A percentile compares a stretch with the other conserved stretches of the same genome.
Conservation (phyloP, 768 basidiomycete species). For the Suillus ampliporus region DNA sequence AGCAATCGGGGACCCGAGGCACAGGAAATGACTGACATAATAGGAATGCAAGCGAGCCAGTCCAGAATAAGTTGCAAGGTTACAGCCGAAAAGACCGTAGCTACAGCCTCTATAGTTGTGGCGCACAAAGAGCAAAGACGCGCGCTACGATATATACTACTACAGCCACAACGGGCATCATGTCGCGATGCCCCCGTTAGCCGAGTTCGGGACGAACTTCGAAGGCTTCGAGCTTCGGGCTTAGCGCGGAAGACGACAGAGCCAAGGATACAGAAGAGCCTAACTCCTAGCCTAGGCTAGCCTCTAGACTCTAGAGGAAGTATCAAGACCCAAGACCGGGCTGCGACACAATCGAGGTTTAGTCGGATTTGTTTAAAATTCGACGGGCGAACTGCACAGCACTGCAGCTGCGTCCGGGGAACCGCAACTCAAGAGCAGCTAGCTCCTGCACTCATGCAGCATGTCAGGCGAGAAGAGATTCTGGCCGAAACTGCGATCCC, state of each 20-base stretch:
- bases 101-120: too few species aligned
- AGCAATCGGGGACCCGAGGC: too few species aligned
- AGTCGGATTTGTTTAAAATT: conserved; percentile 1
- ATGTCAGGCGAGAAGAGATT: conserved; percentile 35
- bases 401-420: not conserved
- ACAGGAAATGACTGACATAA: too few species aligned
- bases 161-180: not conserved
- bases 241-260: not conserved
- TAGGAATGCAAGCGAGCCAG: too few species aligned
- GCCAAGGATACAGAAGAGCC: not conserved
- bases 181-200: too few species aligned
- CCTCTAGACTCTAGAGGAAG: not conserved
- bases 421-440: not conserved
- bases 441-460: conserved; percentile 17
- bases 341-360: too few species aligned
- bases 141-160: too few species aligned
- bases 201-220: not conserved
- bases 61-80: too few species aligned
- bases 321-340: not conserved
- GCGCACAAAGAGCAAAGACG: too few species aligned
- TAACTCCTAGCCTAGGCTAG: too few species aligned
- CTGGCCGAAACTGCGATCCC: conserved; percentile 26
- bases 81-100: too few species aligned
- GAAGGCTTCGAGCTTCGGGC: not conserved
- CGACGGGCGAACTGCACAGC: conserved; percentile 1